Percentiles rank a stretch among this genome's conserved stretches.
Evolutionary conservation across 2,329 filamentous ascomycete species (phyloP).

Genomic region (Hypoxylon sp.): DNA sequence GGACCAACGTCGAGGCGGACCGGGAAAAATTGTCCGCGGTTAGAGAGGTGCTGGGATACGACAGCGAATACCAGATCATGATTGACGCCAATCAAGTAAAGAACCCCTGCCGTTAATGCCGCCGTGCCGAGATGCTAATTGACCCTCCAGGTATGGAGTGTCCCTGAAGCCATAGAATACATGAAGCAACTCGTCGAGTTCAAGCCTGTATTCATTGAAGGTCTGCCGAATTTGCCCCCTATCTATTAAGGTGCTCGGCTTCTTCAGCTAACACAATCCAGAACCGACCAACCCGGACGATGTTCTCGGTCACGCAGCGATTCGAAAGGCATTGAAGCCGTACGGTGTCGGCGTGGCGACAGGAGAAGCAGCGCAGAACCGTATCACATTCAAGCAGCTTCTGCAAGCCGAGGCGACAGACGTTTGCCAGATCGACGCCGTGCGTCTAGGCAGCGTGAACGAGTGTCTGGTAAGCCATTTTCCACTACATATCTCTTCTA

Average conservation of each 20-base stretch:
- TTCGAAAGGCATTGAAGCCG: constrained; percentile 79
- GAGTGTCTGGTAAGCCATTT: constrained; percentile 71
- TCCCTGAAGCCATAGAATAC: constrained; percentile 85
- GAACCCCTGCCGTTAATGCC: neutral
- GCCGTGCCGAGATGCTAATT: neutral
- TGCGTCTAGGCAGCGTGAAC: constrained; percentile 87
- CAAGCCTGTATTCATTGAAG: constrained; percentile 93
- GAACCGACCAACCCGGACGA: constrained; percentile 91
- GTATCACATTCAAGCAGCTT: constrained; percentile 92
- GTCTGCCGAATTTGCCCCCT: neutral
- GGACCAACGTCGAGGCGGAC: constrained; percentile 75
- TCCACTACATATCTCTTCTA: neutral
- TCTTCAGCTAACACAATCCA: neutral
- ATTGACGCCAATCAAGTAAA: constrained; percentile 79
- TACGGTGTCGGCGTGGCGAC: constrained; percentile 84
- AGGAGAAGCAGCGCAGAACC: constrained; percentile 94
- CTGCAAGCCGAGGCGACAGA: constrained; percentile 82
- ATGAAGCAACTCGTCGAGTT: constrained; percentile 84
- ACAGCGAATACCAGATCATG: constrained; percentile 85
- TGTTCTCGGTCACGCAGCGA: constrained; percentile 83
- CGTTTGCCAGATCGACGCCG: constrained; percentile 88
- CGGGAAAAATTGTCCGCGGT: constrained; percentile 74
- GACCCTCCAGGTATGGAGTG: constrained; percentile 75
- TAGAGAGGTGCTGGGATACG: constrained; percentile 80
- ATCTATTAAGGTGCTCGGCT: neutral